Percentiles rank a stretch among this genome's conserved stretches.
Conservation (phyloP, 1,139 yeast species). For the Kodamaea sp. region DNA sequence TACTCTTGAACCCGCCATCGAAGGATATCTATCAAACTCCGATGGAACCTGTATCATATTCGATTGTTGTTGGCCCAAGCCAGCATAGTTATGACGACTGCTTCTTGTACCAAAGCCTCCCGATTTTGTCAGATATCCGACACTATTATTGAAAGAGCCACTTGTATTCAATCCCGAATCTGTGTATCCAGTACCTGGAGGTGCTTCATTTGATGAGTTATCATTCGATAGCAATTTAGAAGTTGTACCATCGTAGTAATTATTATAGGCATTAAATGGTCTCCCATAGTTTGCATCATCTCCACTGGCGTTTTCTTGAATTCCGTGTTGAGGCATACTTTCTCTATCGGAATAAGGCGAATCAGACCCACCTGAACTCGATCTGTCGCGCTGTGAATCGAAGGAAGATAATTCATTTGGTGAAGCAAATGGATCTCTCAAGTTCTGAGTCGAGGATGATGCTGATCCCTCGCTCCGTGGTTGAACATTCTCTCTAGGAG, state of each 20-base stretch:
- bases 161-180: not conserved
- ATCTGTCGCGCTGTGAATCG: slow-evolving; percentile 15
- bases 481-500: slow-evolving; percentile 18
- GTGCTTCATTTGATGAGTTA: slow-evolving; percentile 24
- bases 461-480: slow-evolving; percentile 3
- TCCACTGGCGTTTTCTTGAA: slow-evolving; percentile 12
- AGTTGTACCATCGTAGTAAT: slow-evolving; percentile 43
- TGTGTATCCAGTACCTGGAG: not conserved
- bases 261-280: slow-evolving; percentile 43
- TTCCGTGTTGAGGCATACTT: not conserved
- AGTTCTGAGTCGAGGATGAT: slow-evolving; percentile 2
- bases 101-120: not conserved
- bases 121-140: too few species aligned
- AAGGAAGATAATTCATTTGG: slow-evolving; percentile 24
- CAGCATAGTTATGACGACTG: not conserved
- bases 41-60: slow-evolving; percentile 40
- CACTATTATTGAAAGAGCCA: too few species aligned
- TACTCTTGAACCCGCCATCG: slow-evolving; percentile 47
- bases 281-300: slow-evolving; percentile 32
- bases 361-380: not conserved
- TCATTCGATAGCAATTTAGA: slow-evolving; percentile 35
- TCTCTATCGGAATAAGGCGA: slow-evolving; percentile 1
- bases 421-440: slow-evolving; percentile 24
- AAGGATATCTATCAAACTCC: slow-evolving; percentile 57
- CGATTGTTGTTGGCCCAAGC: slow-evolving; percentile 4